Percentiles rank a stretch among this genome's conserved stretches.
Evolutionary conservation across 768 basidiomycete genomes (phyloP).

Genomic region (Xanthoconium stramineum): DNA sequence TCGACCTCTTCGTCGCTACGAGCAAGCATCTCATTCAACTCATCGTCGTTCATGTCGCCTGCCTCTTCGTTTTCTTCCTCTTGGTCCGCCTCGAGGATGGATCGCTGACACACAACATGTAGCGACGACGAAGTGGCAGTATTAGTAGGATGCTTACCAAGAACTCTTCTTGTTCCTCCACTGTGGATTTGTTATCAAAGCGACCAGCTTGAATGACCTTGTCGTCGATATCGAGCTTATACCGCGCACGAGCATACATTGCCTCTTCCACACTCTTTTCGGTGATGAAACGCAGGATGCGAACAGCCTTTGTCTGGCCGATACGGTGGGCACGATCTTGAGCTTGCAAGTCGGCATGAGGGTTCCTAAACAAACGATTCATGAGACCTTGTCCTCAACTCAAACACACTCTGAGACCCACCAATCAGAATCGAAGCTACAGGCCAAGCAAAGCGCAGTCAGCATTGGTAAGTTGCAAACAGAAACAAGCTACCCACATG

Average conservation of each 20-base stretch:
- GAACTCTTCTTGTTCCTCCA: slow-evolving; percentile 96
- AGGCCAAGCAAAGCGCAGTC: slow-evolving; percentile 2
- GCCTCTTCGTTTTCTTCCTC: slow-evolving; percentile 89
- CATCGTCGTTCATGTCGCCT: slow-evolving; percentile 91
- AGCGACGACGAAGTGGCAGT: background rate
- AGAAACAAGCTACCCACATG: slow-evolving; percentile 55
- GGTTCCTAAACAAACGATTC: slow-evolving; percentile 62
- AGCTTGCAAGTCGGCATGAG: slow-evolving; percentile 97
- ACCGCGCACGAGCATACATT: slow-evolving; percentile 91
- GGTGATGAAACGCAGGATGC: slow-evolving; percentile 95
- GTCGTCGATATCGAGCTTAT: slow-evolving; percentile 97
- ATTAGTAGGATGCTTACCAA: slow-evolving; percentile 49
- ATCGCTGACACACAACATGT: slow-evolving; percentile 51
- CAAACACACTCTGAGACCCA: slow-evolving; percentile 16
- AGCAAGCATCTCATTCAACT: slow-evolving; percentile 89
- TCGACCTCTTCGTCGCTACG: slow-evolving; percentile 75
- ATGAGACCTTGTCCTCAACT: background rate
- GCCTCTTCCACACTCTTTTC: slow-evolving; percentile 99
- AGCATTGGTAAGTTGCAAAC: slow-evolving; percentile 1
- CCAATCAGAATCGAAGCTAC: slow-evolving; percentile 79
- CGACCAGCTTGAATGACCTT: slow-evolving; percentile 99
- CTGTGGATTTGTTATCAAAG: slow-evolving; percentile 97
- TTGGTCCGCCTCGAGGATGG: slow-evolving; percentile 85
- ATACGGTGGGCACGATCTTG: slow-evolving; percentile 99
- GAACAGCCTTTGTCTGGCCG: slow-evolving; percentile 96